Conservation (phyloP, 345 rosid species). For the Gossypium turneri region DNA sequence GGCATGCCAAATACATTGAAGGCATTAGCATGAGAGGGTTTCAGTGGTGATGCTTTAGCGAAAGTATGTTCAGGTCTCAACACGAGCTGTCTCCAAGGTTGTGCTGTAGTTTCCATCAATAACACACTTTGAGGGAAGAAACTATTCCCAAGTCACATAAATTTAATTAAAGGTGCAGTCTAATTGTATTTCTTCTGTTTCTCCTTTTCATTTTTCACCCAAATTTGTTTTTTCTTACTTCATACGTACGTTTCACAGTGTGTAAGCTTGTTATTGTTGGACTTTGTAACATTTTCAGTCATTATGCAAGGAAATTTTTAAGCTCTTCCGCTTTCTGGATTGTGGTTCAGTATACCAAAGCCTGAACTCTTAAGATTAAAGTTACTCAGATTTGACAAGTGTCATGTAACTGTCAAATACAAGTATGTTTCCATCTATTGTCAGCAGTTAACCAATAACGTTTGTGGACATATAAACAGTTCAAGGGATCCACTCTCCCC, state of each 20-base stretch:
- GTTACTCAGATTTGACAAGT: no score
- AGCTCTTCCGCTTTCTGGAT: background rate
- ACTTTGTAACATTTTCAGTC: constrained; percentile 1
- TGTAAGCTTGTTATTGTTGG: constrained; percentile 27
- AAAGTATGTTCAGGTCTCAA: background rate
- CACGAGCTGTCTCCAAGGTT: constrained; percentile 19
- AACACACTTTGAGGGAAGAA: constrained; percentile 28
- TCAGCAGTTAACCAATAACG: no score
- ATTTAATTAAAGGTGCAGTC: constrained; percentile 30
- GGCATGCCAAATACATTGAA: constrained; percentile 27
- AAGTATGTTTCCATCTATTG: no score
- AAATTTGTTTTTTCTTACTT: constrained; percentile 19
- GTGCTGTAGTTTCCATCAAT: constrained; percentile 35
- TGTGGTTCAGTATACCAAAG: background rate
- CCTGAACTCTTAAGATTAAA: no score
- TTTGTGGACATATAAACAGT: no score
- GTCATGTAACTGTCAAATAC: no score
- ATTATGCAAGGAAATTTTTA: constrained; percentile 6
- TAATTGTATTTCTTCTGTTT: constrained; percentile 7
- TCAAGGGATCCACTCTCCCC: no score
- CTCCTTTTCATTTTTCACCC: constrained; percentile 11
- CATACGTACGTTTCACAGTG: constrained; percentile 18
- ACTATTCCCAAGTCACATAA: constrained; percentile 32
- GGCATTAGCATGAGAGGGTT: constrained; percentile 32
- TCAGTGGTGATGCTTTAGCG: constrained; percentile 25